Base-by-base conservation (phyloP, 2,329 filamentous ascomycete genomes). In the Botryotinia globosa region DNA sequence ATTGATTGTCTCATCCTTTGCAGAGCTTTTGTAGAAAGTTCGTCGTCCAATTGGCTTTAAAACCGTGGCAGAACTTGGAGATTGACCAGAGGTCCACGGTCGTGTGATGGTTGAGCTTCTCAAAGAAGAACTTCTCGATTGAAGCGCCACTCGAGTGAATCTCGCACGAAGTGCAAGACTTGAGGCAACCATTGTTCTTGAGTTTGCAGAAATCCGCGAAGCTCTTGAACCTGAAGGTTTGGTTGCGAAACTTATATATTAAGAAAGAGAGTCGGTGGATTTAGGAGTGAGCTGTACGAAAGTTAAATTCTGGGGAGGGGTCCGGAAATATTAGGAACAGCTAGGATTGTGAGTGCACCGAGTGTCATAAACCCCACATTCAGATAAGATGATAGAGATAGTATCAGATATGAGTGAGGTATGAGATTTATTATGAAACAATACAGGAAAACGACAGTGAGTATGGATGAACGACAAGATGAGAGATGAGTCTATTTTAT, bases 1-100 rank as follows among this genome's bases (percentile, higher is more conserved):
- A 20, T 67, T 77, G 67, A 77, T 78, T 5, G 76, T 72, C 54
- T 77, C 76, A 75, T 80, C 79, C 20, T 73, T 76, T 34, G 75
- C 75, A 69, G 80, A 78, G 74, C 77, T 81, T 42, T 77, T 77
- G 71, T 81, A 81, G 71, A 79, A 82, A 25, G 79, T 77, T 58
- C 80, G 77, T 74, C 72, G 72, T 42, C 71, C 75, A 76, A 76
- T 75, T 68, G 75, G 51, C 29, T 73, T 58, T n/a, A 66, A 9
- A 37, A 58, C 42, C 16, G 62, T 62, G 8, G 72, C 42, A 56
- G 75, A 76, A 48, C 56, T 71, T 45, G 77, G 61, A 66, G 73
- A 76, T 73, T 75, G 74, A 9, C 68, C 76, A 72, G 75, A 76
- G 51, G 74, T 72, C 75, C 74, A 76, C 74, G 75, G 74, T 73